Evolutionary conservation across 2,329 filamentous ascomycete species (phyloP).

Genomic region (Bipolaris bicolor): DNA sequence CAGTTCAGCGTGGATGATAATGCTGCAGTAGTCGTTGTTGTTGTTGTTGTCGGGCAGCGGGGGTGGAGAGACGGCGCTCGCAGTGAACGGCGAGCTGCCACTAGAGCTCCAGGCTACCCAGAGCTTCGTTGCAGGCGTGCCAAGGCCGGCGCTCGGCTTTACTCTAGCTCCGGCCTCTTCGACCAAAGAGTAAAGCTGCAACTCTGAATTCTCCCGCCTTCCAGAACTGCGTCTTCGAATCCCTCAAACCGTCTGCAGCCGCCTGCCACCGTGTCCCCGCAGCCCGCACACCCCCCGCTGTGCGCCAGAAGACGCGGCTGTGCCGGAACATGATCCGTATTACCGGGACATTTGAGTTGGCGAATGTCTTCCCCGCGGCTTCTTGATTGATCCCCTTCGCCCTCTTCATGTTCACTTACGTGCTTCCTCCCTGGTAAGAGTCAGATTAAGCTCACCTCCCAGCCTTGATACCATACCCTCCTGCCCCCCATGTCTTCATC

Average conservation of each 20-base stretch:
- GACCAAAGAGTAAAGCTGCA: slow-evolving; percentile 8
- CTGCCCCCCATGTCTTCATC: slow-evolving; percentile 50
- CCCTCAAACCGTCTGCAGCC: slow-evolving; percentile 17
- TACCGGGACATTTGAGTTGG: slow-evolving; percentile 27
- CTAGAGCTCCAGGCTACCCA: slow-evolving; percentile 44
- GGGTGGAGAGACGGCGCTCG: slow-evolving; percentile 19
- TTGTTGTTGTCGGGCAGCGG: slow-evolving; percentile 5
- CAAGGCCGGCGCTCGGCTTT: slow-evolving; percentile 25
- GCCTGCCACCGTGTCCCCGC: slow-evolving; percentile 42
- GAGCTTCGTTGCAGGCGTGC: slow-evolving; percentile 26
- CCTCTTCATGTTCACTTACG: slow-evolving; percentile 21
- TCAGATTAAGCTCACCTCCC: slow-evolving; percentile 25
- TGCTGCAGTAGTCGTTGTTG: slow-evolving; percentile 2
- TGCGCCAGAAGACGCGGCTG: slow-evolving; percentile 24
- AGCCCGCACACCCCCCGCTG: slow-evolving; percentile 30
- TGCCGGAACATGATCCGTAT: slow-evolving; percentile 26
- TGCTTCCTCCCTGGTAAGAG: slow-evolving; percentile 33
- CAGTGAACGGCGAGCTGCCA: slow-evolving; percentile 28
- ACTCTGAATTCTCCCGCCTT: slow-evolving; percentile 23
- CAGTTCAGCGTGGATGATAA: slow-evolving; percentile 3
- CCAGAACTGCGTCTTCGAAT: slow-evolving; percentile 22
- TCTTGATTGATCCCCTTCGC: slow-evolving; percentile 28
- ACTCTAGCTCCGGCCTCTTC: slow-evolving; percentile 18
- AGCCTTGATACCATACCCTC: slow-evolving; percentile 1
- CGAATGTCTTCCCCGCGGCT: slow-evolving; percentile 28